phyloP scores from a whole-genome alignment of 2,329 filamentous ascomycete species.

The Hirsutella thompsonii region DNA sequence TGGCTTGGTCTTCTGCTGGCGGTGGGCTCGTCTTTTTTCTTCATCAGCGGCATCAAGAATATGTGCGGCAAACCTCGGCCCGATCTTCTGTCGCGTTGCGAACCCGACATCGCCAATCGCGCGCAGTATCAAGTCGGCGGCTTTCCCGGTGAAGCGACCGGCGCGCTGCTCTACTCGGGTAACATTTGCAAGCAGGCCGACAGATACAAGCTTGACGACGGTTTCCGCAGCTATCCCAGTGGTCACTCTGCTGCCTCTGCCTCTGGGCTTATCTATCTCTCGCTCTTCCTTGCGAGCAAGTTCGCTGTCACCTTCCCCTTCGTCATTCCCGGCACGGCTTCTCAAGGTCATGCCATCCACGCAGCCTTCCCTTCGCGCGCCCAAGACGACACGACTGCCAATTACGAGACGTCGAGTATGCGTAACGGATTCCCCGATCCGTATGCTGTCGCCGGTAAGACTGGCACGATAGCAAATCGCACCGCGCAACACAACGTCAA shows the following conservation, averaged over 20 bases:
- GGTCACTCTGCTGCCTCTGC: constrained; percentile 54
- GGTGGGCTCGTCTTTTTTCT: constrained; percentile 59
- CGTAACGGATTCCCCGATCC: constrained; percentile 8
- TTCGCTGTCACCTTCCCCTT: constrained; percentile 64
- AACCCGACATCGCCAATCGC: constrained; percentile 58
- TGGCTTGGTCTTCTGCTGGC: constrained; percentile 72
- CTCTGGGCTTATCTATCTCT: constrained; percentile 72
- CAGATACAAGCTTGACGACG: constrained; percentile 52
- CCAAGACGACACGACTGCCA: constrained; percentile 24
- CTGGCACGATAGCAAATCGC: constrained; percentile 11
- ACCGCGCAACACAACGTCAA: constrained; percentile 16
- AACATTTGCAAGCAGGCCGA: constrained; percentile 62
- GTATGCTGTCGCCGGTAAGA: constrained; percentile 3
- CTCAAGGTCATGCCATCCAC: constrained; percentile 32
- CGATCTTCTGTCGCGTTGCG: constrained; percentile 69
- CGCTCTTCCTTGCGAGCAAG: constrained; percentile 76
- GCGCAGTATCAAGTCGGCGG: constrained; percentile 50
- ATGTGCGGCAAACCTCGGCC: constrained; percentile 59
- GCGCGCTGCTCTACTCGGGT: constrained; percentile 59
- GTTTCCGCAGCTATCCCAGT: constrained; percentile 63
- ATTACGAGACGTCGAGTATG: constrained; percentile 20
- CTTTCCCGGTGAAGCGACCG: constrained; percentile 34
- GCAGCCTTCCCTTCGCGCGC: constrained; percentile 68
- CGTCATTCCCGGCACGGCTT: constrained; percentile 34
- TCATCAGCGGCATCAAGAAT: constrained; percentile 79